Percentiles rank a stretch among this genome's conserved stretches.
Conservation (phyloP, 495 filamentous ascomycete species). For the Aspergillus carlsbadensis region DNA sequence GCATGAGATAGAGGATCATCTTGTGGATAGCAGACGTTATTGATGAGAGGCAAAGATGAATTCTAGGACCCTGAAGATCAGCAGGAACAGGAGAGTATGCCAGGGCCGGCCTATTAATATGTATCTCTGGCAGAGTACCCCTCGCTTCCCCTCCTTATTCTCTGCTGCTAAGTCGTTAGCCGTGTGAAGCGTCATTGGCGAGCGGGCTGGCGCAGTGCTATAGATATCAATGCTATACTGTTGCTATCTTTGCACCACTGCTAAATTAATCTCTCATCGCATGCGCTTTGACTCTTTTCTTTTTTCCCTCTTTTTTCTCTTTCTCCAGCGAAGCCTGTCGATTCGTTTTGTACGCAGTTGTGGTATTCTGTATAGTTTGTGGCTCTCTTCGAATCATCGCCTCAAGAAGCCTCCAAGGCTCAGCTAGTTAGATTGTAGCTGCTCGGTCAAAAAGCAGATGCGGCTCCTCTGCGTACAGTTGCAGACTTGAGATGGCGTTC, state of each 20-base stretch:
- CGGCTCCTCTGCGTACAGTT: not conserved
- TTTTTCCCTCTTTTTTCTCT: not conserved
- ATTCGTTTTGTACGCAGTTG: too few relatives aligned
- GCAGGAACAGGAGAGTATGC: not conserved
- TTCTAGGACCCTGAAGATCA: not conserved
- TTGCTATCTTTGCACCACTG: not conserved
- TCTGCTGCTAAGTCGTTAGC: not conserved
- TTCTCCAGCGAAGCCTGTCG: too few relatives aligned
- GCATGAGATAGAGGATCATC: constrained; percentile 11
- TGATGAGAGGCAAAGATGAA: not conserved
- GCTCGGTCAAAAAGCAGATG: not conserved
- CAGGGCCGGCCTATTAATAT: not conserved
- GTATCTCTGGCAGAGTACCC: not conserved
- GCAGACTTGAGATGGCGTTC: constrained; percentile 1
- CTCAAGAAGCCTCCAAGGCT: not conserved
- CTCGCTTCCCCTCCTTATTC: not conserved
- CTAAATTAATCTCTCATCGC: not conserved
- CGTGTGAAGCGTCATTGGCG: constrained; percentile 1
- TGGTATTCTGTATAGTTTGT: not conserved
- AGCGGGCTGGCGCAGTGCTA: not conserved
- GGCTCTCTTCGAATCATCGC: not conserved
- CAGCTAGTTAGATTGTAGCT: not conserved
- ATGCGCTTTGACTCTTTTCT: not conserved
- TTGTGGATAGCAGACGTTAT: not conserved
- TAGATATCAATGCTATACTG: not conserved